Conservation (phyloP, 164 flowering plant species). For the Santalum album region DNA sequence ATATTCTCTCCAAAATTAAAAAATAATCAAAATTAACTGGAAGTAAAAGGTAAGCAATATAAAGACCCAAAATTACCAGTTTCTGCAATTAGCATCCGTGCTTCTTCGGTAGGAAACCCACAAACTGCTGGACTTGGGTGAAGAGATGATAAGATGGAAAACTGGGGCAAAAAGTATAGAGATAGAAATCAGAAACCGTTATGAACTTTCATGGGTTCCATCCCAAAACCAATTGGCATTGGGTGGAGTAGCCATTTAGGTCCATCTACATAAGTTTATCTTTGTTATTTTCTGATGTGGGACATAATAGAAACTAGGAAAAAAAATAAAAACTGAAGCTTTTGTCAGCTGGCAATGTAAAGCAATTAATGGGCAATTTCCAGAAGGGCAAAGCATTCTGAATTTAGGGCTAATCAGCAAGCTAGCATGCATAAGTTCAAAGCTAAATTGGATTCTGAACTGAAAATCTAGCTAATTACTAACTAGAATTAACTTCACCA, state of each 20-base stretch:
- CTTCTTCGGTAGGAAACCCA: conserved; percentile 88
- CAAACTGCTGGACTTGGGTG: conserved; percentile 99
- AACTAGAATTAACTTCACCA: too few species aligned
- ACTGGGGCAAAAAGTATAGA: conserved; percentile 33
- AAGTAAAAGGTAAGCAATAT: neutral
- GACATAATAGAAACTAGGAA: too few species aligned
- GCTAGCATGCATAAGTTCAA: neutral
- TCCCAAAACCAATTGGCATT: too few species aligned
- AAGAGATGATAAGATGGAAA: conserved; percentile 68
- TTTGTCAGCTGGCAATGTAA: too few species aligned
- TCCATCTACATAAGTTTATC: too few species aligned
- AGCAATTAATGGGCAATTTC: too few species aligned
- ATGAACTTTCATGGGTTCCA: too few species aligned
- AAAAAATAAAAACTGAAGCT: neutral
- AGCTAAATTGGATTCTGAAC: neutral
- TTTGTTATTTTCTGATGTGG: too few species aligned
- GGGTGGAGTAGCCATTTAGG: too few species aligned
- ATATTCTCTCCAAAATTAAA: neutral
- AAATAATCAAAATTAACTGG: neutral
- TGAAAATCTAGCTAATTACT: too few species aligned
- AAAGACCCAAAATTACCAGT: conserved; percentile 38
- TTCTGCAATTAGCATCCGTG: conserved; percentile 66
- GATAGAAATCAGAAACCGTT: too few species aligned
- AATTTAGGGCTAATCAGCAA: neutral
- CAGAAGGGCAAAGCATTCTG: too few species aligned